These are phyloP conservation scores for Stemphylium vesicarium DNA, from an alignment of 2,329 filamentous ascomycete genomes.

Conservation along the genomic window DNA sequence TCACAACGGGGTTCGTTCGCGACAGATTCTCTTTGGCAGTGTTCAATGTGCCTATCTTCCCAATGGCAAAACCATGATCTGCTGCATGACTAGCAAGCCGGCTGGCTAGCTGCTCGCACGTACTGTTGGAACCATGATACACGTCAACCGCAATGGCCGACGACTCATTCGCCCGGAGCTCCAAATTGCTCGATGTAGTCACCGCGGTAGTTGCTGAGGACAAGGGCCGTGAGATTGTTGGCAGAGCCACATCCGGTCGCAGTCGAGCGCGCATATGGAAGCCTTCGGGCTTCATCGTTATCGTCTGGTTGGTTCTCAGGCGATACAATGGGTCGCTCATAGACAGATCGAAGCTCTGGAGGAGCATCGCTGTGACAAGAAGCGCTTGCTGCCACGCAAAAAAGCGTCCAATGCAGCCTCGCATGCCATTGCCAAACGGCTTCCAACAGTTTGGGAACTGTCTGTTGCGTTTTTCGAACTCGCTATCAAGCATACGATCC, in stretches of 20 bases:
- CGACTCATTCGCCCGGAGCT: too few species aligned
- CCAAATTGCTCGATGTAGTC: too few species aligned
- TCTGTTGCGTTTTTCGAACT: slow-evolving; percentile 16
- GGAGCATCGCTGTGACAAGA: not conserved
- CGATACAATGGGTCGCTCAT: slow-evolving; percentile 45
- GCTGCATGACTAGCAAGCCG: slow-evolving; percentile 30
- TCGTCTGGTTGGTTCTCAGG: slow-evolving; percentile 43
- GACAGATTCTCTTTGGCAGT: slow-evolving; percentile 24
- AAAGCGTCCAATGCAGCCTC: slow-evolving; percentile 29
- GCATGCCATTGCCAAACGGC: slow-evolving; percentile 30
- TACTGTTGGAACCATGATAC: slow-evolving; percentile 42
- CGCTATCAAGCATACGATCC: slow-evolving; percentile 26
- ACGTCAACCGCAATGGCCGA: too few species aligned
- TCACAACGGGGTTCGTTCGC: slow-evolving; percentile 36
- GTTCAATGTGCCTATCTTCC: slow-evolving; percentile 13
- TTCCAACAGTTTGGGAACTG: slow-evolving; percentile 13
- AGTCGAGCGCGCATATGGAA: slow-evolving; percentile 37
- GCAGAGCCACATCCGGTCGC: slow-evolving; percentile 1
- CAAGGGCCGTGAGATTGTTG: too few species aligned
- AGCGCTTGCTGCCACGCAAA: slow-evolving; percentile 30
- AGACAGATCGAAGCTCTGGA: slow-evolving; percentile 38
- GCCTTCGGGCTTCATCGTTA: slow-evolving; percentile 50
- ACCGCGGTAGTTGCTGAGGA: too few species aligned
- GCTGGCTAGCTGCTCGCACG: slow-evolving; percentile 43
- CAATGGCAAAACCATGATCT: not conserved